These are phyloP conservation scores for Myochromella boudieri DNA, from an alignment of 768 basidiomycete species.

Conservation along the genomic window DNA sequence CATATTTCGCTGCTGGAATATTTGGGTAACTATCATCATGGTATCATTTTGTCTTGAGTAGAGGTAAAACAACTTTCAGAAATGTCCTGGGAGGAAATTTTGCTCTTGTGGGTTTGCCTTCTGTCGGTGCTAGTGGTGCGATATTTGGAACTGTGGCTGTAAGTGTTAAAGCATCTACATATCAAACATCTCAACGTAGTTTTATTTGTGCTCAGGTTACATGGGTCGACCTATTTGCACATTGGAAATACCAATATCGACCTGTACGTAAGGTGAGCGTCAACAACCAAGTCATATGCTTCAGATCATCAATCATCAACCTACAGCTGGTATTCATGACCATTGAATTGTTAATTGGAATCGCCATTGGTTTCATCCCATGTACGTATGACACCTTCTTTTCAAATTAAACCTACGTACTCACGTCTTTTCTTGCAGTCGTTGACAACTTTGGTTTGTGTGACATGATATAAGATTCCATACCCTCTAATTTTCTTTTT, in stretches of 20 bases:
- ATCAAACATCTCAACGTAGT: background rate
- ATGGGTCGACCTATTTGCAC: conserved; percentile 88
- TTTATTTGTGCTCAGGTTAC: conserved; percentile 45
- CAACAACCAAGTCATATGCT: background rate
- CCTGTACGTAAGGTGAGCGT: conserved; percentile 71
- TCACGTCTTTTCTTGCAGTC: conserved; percentile 36
- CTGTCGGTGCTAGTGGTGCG: conserved; percentile 90
- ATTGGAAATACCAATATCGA: conserved; percentile 87
- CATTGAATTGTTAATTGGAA: conserved; percentile 82
- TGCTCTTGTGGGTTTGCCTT: conserved; percentile 82
- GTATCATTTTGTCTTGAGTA: background rate
- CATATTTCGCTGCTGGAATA: conserved; percentile 89
- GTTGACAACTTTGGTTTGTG: conserved; percentile 86
- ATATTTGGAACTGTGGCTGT: conserved; percentile 87
- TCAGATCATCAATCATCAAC: background rate
- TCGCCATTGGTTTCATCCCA: conserved; percentile 83
- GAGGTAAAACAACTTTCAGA: conserved; percentile 31
- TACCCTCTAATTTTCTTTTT: conserved; percentile 1
- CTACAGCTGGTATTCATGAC: conserved; percentile 77
- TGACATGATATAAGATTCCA: background rate
- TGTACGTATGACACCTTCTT: conserved; percentile 42
- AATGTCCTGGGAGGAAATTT: conserved; percentile 95
- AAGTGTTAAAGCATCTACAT: conserved; percentile 25
- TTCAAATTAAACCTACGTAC: background rate
- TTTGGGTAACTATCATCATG: conserved; percentile 62